A percentile compares a stretch with the other conserved stretches of the same genome.
Evolutionary conservation across 257 asterid genomes (phyloP).

Genomic region (Henckelia pumila): DNA sequence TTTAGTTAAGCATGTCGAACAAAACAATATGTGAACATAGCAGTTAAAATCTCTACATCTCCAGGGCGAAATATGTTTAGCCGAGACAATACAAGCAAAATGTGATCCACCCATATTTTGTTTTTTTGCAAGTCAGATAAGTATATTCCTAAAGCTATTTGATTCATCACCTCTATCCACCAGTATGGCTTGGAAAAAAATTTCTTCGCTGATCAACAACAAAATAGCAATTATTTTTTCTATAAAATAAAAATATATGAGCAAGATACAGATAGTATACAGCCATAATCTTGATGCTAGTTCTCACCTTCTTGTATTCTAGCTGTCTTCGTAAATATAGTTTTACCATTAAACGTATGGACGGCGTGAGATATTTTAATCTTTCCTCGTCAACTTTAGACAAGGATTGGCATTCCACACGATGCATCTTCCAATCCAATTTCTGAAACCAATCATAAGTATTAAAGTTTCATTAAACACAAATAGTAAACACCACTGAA

Average conservation of each 20-base stretch:
- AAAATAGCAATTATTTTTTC: not conserved
- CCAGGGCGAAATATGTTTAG: not conserved
- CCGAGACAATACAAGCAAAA: not conserved
- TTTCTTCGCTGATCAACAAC: not conserved
- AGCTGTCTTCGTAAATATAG: conserved; percentile 63
- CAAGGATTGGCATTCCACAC: conserved; percentile 57
- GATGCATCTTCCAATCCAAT: conserved; percentile 85
- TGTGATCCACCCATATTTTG: not conserved
- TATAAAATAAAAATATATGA: not conserved
- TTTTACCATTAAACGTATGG: conserved; percentile 75
- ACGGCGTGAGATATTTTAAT: conserved; percentile 60
- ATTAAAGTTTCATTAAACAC: conserved; percentile 8
- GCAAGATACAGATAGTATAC: not conserved
- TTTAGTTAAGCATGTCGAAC: too few species aligned
- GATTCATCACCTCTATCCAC: not conserved
- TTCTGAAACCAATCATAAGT: conserved; percentile 44
- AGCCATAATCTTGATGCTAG: conserved; percentile 12
- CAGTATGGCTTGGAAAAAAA: not conserved
- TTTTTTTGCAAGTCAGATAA: conserved; percentile 1
- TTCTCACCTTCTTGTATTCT: conserved; percentile 62
- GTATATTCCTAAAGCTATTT: not conserved
- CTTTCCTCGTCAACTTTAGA: conserved; percentile 60
- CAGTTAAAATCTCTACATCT: not conserved
- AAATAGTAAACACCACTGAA: not conserved
- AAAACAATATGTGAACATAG: too few species aligned